Conservation (phyloP, 2,329 filamentous ascomycete genomes). For the Madurella mycetomatis region DNA sequence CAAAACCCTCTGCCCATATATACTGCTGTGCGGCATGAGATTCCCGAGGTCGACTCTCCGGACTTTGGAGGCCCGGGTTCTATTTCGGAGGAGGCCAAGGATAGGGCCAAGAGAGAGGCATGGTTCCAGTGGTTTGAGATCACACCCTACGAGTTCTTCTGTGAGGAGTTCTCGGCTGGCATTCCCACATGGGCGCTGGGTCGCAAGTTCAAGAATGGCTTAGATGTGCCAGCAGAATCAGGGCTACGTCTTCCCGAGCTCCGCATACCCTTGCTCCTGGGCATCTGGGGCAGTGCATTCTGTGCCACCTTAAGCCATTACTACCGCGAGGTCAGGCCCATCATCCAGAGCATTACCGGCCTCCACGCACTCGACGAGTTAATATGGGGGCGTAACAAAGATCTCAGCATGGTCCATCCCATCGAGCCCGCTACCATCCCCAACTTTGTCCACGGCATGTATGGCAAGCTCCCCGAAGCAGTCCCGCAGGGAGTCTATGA, state of each 20-base stretch:
- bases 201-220: constrained; percentile 70
- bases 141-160: constrained; percentile 92
- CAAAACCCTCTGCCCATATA: constrained; percentile 89
- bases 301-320: constrained; percentile 95
- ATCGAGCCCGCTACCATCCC: constrained; percentile 89
- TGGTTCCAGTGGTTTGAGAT: constrained; percentile 99
- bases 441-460: constrained; percentile 82
- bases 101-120: constrained; percentile 58
- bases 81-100: constrained; percentile 47
- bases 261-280: constrained; percentile 77
- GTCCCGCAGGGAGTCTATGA: constrained; percentile 74
- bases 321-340: constrained; percentile 85
- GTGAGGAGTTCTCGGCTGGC: constrained; percentile 83
- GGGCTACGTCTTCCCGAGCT: constrained; percentile 76
- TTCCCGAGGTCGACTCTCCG: constrained; percentile 59
- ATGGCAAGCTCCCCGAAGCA: constrained; percentile 66
- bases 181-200: constrained; percentile 95
- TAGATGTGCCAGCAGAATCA: constrained; percentile 59
- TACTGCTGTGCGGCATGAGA: constrained; percentile 91
- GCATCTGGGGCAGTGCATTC: constrained; percentile 95
- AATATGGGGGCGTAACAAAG: constrained; percentile 75
- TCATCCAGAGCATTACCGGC: constrained; percentile 69
- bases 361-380: constrained; percentile 75
- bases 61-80: constrained; percentile 32
- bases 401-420: constrained; percentile 87